Percentiles rank a stretch among this genome's conserved stretches.
These are phyloP conservation scores for Discostella stelligera DNA, from an alignment of 352 stramenopile genomes.

Conservation along the genomic window DNA sequence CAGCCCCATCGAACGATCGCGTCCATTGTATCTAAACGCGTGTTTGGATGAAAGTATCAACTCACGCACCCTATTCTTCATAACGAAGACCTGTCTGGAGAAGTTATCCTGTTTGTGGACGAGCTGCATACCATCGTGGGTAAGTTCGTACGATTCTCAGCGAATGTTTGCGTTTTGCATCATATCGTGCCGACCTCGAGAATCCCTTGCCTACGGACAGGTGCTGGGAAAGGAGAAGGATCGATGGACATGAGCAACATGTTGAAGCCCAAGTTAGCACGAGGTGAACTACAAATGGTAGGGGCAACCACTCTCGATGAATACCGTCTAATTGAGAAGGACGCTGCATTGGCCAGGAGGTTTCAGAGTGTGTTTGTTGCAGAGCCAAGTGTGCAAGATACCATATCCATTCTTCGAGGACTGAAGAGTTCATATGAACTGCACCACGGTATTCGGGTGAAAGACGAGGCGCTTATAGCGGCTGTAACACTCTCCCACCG, in stretches of 20 bases:
- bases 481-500: constrained; percentile 93
- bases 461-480: constrained; percentile 90
- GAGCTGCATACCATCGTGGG: constrained; percentile 95
- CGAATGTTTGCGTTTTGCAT: neutral
- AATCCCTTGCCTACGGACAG: constrained; percentile 53
- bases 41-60: too few relatives aligned
- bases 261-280: constrained; percentile 96
- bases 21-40: too few relatives aligned
- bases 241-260: constrained; percentile 96
- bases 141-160: constrained; percentile 31
- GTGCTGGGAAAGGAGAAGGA: constrained; percentile 88
- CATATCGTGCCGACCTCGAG: neutral
- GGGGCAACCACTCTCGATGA: constrained; percentile 97
- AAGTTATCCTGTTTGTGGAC: constrained; percentile 96
- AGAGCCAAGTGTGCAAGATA: constrained; percentile 92
- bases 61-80: too few relatives aligned
- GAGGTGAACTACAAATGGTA: constrained; percentile 94
- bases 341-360: constrained; percentile 94
- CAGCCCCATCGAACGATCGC: too few relatives aligned
- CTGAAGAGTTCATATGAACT: constrained; percentile 94
- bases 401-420: constrained; percentile 93
- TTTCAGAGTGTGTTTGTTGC: constrained; percentile 96
- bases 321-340: constrained; percentile 98
- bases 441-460: constrained; percentile 94
- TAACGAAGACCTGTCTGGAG: constrained; percentile 81